These are phyloP conservation scores for Misopates orontium DNA, from an alignment of 257 asterid species.

Conservation along the genomic window DNA sequence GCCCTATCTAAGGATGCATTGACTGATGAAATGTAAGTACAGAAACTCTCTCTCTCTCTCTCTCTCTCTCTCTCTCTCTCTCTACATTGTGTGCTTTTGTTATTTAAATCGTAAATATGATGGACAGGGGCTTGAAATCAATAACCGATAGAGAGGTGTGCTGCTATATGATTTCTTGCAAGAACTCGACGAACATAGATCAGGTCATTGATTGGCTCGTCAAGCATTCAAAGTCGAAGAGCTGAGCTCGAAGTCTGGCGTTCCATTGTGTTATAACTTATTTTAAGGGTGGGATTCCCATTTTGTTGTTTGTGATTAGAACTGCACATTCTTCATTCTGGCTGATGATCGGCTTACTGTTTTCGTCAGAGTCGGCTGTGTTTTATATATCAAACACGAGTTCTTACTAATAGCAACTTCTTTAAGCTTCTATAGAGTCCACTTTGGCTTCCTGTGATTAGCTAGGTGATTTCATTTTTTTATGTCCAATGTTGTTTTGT, in stretches of 20 bases:
- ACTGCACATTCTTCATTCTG: slow-evolving; percentile 20
- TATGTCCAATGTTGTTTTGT: too few relatives aligned
- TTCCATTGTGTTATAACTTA: slow-evolving; percentile 35
- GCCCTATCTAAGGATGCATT: slow-evolving; percentile 75
- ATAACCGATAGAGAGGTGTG: slow-evolving; percentile 92
- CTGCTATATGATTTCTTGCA: slow-evolving; percentile 99
- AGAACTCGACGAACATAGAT: slow-evolving; percentile 89
- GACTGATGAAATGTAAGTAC: slow-evolving; percentile 84
- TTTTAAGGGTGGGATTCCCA: slow-evolving; percentile 28
- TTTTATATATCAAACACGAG: slow-evolving; percentile 31
- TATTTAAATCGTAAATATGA: neutral
- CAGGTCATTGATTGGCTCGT: slow-evolving; percentile 97
- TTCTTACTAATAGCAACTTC: slow-evolving; percentile 21
- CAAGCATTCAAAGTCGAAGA: slow-evolving; percentile 90
- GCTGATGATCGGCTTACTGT: slow-evolving; percentile 21
- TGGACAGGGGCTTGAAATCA: slow-evolving; percentile 75
- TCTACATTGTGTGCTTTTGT: neutral
- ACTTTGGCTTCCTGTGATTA: too few relatives aligned
- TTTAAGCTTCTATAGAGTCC: slow-evolving; percentile 21
- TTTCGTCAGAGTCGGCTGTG: slow-evolving; percentile 34
- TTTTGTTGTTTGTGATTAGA: slow-evolving; percentile 31
- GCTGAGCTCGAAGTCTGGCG: slow-evolving; percentile 37
- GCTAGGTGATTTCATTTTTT: too few relatives aligned
- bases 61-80: too few relatives aligned
- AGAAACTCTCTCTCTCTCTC: neutral